phyloP scores from a whole-genome alignment of 208 protist genomes.

The Vickermania ingenoplastis region DNA sequence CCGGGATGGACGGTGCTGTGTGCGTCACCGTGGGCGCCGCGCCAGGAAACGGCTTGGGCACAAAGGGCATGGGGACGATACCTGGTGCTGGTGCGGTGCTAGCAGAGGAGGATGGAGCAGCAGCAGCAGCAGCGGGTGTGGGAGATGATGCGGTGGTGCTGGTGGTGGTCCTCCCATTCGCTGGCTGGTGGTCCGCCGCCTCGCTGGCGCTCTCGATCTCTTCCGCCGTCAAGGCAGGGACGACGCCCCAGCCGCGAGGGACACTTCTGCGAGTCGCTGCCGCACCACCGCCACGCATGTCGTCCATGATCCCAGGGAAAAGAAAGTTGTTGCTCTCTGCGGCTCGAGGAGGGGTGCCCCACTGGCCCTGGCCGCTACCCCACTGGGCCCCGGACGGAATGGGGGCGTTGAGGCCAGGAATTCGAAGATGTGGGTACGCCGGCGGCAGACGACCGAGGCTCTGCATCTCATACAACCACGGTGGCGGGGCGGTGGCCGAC shows the following conservation, averaged over 20 bases:
- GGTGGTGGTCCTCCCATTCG: neutral
- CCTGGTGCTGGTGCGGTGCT: slow-evolving; percentile 4
- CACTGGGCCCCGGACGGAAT: slow-evolving; percentile 95
- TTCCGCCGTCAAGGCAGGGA: slow-evolving; percentile 17
- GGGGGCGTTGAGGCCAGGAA: slow-evolving; percentile 98
- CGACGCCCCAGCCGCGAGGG: slow-evolving; percentile 28
- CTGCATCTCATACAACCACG: slow-evolving; percentile 99
- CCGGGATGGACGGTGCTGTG: slow-evolving; percentile 26
- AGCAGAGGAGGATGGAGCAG: neutral
- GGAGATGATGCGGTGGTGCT: no score
- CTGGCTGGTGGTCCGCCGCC: neutral
- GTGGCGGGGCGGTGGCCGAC: slow-evolving; percentile 85
- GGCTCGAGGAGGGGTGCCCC: slow-evolving; percentile 94
- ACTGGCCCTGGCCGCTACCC: slow-evolving; percentile 92
- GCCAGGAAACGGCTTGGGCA: slow-evolving; percentile 1
- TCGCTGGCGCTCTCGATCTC: neutral
- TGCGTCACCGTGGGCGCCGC: slow-evolving; percentile 7
- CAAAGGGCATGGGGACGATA: slow-evolving; percentile 2
- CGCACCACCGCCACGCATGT: slow-evolving; percentile 27
- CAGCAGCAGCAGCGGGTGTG: no score
- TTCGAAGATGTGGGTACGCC: slow-evolving; percentile 96
- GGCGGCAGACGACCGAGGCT: slow-evolving; percentile 96
- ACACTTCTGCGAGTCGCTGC: no score
- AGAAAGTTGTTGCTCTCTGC: slow-evolving; percentile 62
- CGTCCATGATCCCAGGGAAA: slow-evolving; percentile 80